These are phyloP conservation scores for Geoglossum cookeanum DNA, from an alignment of 2,329 filamentous ascomycete species.

Conservation along the genomic window DNA sequence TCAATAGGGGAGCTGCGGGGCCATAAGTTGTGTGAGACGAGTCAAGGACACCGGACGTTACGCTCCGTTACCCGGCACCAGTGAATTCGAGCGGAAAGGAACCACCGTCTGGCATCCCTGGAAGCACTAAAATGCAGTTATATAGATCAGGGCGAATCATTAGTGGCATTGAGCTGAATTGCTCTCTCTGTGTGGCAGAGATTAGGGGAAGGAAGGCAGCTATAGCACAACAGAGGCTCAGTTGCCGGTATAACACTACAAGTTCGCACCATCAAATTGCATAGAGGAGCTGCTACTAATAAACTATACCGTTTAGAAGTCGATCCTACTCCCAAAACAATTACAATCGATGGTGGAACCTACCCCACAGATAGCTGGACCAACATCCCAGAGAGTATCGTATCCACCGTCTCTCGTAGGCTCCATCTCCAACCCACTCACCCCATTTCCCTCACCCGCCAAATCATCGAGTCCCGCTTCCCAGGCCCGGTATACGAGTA, in stretches of 20 bases:
- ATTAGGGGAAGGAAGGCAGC: background rate
- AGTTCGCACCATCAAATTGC: background rate
- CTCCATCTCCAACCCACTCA: slow-evolving; percentile 88
- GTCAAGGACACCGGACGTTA: background rate
- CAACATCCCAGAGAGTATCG: slow-evolving; percentile 61
- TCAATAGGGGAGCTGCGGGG: background rate
- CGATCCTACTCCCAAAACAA: slow-evolving; percentile 9
- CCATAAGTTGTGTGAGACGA: too few relatives aligned
- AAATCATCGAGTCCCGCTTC: slow-evolving; percentile 84
- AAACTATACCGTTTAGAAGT: background rate
- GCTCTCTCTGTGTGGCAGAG: background rate
- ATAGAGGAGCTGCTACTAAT: background rate
- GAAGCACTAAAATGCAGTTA: background rate
- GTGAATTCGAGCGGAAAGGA: background rate
- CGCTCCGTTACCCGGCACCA: background rate
- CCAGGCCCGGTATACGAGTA: slow-evolving; percentile 51
- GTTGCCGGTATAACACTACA: background rate
- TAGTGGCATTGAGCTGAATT: background rate
- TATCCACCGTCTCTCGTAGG: slow-evolving; percentile 51
- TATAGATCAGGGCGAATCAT: background rate
- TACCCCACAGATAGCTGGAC: slow-evolving; percentile 65
- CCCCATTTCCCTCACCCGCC: slow-evolving; percentile 73
- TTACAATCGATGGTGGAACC: slow-evolving; percentile 41
- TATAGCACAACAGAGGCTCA: background rate
- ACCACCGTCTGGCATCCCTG: too few relatives aligned